Percentiles rank a stretch among this genome's conserved stretches.
phyloP scores from a whole-genome alignment of 1,284 basidiomycete species.

The Sporisorium scitamineum region DNA sequence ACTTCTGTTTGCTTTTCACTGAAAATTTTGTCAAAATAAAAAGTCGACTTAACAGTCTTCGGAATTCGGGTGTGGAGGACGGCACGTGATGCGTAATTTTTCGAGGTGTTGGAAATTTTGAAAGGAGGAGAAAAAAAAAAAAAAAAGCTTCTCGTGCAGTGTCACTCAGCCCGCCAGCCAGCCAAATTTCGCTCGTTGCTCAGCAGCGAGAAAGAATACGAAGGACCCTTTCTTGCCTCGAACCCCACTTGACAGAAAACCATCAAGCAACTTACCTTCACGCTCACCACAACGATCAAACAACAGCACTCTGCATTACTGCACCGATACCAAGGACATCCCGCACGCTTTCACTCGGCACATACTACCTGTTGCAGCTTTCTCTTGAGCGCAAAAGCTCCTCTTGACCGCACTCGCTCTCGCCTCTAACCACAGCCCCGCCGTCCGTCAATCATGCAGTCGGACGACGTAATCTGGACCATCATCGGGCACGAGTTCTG shows the following conservation, averaged over 20 bases:
- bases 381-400: too few species aligned
- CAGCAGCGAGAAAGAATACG: too few species aligned
- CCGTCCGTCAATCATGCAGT: constrained; percentile 52
- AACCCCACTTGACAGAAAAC: background rate
- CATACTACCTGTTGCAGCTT: too few species aligned
- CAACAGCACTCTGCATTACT: background rate
- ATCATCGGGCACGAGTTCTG: constrained; percentile 67
- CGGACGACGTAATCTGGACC: constrained; percentile 68
- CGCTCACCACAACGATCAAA: background rate
- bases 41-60: background rate
- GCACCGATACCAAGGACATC: too few species aligned
- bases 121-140: background rate
- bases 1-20: background rate
- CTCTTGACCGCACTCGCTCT: too few species aligned
- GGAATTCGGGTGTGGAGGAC: background rate
- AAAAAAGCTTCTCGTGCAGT: background rate
- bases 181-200: background rate
- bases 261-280: background rate
- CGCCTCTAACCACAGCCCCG: background rate
- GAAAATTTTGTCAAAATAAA: too few species aligned
- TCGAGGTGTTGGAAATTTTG: constrained; percentile 15
- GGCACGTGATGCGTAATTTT: constrained; percentile 23
- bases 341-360: too few species aligned
- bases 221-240: background rate
- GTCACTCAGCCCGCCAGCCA: background rate